phyloP scores from a whole-genome alignment of 2,329 filamentous ascomycete genomes.

The Aspergillus viridinutans region DNA sequence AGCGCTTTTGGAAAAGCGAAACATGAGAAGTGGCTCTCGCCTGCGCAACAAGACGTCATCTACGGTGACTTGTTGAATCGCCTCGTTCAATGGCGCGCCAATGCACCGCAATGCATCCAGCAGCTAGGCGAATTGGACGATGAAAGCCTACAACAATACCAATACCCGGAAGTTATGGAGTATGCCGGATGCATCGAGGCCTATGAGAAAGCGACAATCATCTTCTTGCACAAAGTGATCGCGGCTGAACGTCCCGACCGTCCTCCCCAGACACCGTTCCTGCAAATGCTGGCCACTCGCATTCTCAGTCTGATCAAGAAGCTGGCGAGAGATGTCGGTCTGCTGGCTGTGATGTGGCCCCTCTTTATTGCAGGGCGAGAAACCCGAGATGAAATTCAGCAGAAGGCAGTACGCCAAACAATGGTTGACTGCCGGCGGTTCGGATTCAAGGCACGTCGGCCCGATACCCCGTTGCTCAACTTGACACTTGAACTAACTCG shows the following conservation, averaged over 20 bases:
- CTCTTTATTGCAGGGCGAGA: slow-evolving; percentile 34
- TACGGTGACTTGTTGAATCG: slow-evolving; percentile 27
- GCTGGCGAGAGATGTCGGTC: slow-evolving; percentile 31
- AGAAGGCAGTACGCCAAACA: slow-evolving; percentile 28
- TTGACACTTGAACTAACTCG: slow-evolving; percentile 1
- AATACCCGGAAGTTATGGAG: slow-evolving; percentile 29
- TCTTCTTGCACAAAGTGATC: slow-evolving; percentile 32
- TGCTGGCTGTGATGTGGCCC: slow-evolving; percentile 31
- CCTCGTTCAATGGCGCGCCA: slow-evolving; percentile 27
- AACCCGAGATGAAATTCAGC: slow-evolving; percentile 23
- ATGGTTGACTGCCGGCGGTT: slow-evolving; percentile 26
- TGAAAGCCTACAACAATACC: slow-evolving; percentile 23
- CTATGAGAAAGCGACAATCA: slow-evolving; percentile 35
- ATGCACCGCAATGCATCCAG: slow-evolving; percentile 25
- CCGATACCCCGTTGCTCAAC: background rate
- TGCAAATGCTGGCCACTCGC: slow-evolving; percentile 28
- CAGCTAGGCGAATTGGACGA: slow-evolving; percentile 25
- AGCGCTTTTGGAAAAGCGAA: slow-evolving; percentile 32
- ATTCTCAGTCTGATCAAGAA: slow-evolving; percentile 27
- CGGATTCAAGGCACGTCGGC: slow-evolving; percentile 24
- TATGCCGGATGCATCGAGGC: slow-evolving; percentile 35
- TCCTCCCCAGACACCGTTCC: slow-evolving; percentile 20
- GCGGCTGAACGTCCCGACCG: slow-evolving; percentile 26
- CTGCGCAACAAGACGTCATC: slow-evolving; percentile 26
- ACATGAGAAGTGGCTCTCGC: slow-evolving; percentile 22